Evolutionary conservation across 352 stramenopile species (phyloP), one percentile per base, ranked within the genome.

Genomic region (Globisporangium solare): DNA sequence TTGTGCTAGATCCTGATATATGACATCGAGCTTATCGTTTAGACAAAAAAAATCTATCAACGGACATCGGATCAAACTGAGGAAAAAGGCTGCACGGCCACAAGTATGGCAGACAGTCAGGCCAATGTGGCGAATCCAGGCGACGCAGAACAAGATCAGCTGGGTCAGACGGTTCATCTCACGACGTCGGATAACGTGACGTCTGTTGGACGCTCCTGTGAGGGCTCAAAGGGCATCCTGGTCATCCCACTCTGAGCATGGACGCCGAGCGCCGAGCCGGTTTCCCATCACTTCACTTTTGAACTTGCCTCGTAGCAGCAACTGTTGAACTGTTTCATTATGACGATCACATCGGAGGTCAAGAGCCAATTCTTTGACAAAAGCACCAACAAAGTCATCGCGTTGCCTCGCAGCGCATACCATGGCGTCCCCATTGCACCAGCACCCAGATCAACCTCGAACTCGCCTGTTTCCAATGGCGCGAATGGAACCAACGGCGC

Each of bases 291-390:
- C 15, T 27, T 52, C 51, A 56, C 5, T 48, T 48, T 21, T 8
- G 5, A 47, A 40, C 39, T 40, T 17, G 3, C 15, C 37, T 37
- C 10, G 14, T 24, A 24, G 14, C 14, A 48, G 54, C 54, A 53
- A 54, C 27, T 8, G 5, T 6, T 35, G 3, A 51, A 15, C 47
- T 57, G n/a, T 15, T 41, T 14, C 57, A 47, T 7, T 47, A 51
- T 79, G 71, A 76, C 63, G 51, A 74, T 79, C 65, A 74, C 68
- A n/a, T 51, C 49, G 27, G 62, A 56, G 22, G 68, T 74, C 11
- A 60, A 72, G 48, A 59, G 56, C 42, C 64, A 79, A 49, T 68
- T 79, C 22, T 60, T 76, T 22, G 63, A 71, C 51, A 47, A 72
- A 48, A 57, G 74, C 41, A 76, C 54, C 40, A 76, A 71, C 21